Conservation (phyloP, 768 basidiomycete species). For the Clavulina sp. region DNA sequence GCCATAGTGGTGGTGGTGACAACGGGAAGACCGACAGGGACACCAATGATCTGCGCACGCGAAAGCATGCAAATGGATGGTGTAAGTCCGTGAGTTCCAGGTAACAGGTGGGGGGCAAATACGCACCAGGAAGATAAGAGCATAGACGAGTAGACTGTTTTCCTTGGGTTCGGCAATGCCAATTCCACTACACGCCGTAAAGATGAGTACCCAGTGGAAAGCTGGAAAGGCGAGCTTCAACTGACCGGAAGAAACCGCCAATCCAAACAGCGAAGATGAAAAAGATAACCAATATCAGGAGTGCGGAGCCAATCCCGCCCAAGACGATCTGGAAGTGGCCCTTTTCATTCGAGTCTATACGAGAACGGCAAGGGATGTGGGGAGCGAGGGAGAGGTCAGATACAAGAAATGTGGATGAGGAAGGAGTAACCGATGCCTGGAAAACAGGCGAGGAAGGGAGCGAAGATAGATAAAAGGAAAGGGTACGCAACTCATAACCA, state of each 20-base stretch:
- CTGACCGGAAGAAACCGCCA: slow-evolving; percentile 26
- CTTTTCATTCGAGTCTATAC: slow-evolving; percentile 18
- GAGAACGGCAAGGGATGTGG: slow-evolving; percentile 1
- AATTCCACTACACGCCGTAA: slow-evolving; percentile 14
- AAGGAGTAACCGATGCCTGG: too few relatives aligned
- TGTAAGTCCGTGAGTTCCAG: slow-evolving; percentile 7
- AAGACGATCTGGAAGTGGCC: slow-evolving; percentile 33
- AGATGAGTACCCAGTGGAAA: too few relatives aligned
- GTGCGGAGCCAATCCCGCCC: slow-evolving; percentile 25
- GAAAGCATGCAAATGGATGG: slow-evolving; percentile 7
- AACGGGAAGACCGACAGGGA: slow-evolving; percentile 32
- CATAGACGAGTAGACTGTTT: slow-evolving; percentile 31
- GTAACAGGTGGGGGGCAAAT: neutral
- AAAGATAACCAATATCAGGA: slow-evolving; percentile 27
- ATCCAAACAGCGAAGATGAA: slow-evolving; percentile 30
- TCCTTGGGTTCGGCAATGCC: slow-evolving; percentile 24
- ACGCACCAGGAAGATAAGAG: slow-evolving; percentile 24
- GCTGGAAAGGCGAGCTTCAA: too few relatives aligned
- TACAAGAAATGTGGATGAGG: neutral
- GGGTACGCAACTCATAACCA: slow-evolving; percentile 20
- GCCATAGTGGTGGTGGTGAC: slow-evolving; percentile 28
- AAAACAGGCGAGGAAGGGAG: slow-evolving; percentile 2
- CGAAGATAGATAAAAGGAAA: neutral
- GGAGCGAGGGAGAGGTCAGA: neutral
- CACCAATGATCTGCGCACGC: slow-evolving; percentile 29